Evolutionary conservation across 352 stramenopile species (phyloP).

Genomic region (Thraustochytrium sp.): DNA sequence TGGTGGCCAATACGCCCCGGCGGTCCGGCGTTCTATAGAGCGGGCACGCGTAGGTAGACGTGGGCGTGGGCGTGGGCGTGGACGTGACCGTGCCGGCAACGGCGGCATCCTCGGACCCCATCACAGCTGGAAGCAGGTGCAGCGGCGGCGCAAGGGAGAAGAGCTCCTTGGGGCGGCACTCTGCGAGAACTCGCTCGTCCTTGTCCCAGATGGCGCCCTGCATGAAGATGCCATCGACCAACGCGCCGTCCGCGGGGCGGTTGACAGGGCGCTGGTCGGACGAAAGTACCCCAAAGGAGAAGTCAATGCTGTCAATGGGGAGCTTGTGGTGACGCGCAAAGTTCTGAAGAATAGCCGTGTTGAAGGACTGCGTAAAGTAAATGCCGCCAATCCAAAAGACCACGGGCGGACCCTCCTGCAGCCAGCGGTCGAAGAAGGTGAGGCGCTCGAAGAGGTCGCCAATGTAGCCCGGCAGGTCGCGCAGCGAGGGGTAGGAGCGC

Average conservation of each 20-base stretch:
- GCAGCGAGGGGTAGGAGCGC: conserved; percentile 54
- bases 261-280: background rate
- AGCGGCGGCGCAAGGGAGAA: conserved; percentile 78
- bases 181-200: conserved; percentile 61
- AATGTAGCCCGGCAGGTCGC: conserved; percentile 83
- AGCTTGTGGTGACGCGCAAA: conserved; percentile 82
- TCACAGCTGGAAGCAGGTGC: conserved; percentile 87
- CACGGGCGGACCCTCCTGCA: conserved; percentile 70
- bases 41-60: conserved; percentile 76
- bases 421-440: conserved; percentile 78
- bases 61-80: too few relatives aligned
- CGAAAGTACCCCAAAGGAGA: conserved; percentile 80
- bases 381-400: conserved; percentile 90
- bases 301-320: conserved; percentile 77
- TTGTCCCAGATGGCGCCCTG: conserved; percentile 87
- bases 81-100: too few relatives aligned
- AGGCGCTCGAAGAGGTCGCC: conserved; percentile 80
- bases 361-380: conserved; percentile 91
- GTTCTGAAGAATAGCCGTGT: conserved; percentile 88
- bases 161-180: conserved; percentile 84
- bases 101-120: conserved; percentile 46
- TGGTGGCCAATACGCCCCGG: conserved; percentile 80
- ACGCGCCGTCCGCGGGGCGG: conserved; percentile 73
- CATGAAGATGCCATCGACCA: conserved; percentile 83
- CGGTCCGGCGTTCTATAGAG: conserved; percentile 85